These are phyloP conservation scores for thale cress (Arabidopsis thaliana) DNA, from an alignment of 345 rosid genomes.

Conservation along the genomic window DNA sequence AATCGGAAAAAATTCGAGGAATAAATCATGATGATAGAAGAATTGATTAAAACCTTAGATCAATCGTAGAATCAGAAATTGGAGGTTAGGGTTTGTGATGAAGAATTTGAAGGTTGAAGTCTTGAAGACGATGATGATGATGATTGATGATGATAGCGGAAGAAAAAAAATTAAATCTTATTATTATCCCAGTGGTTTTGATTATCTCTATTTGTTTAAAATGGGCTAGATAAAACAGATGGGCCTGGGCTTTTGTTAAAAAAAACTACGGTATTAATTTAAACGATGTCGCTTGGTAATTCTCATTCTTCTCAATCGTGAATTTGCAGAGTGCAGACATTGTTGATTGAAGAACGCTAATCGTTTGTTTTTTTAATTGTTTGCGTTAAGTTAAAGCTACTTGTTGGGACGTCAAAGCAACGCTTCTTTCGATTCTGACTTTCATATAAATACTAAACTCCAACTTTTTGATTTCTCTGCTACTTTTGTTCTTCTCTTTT, in stretches of 20 bases:
- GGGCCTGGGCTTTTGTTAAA: no score
- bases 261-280: no score
- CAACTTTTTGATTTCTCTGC: background rate
- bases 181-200: background rate
- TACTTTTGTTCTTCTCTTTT: background rate
- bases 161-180: no score
- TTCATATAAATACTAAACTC: background rate
- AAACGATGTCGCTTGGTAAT: no score
- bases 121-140: no score
- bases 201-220: no score
- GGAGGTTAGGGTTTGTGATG: slow-evolving; percentile 1
- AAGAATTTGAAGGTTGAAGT: slow-evolving; percentile 25
- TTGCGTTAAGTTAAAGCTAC: background rate
- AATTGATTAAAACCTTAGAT: background rate
- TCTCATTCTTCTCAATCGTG: no score
- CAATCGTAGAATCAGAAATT: slow-evolving; percentile 1
- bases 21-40: background rate
- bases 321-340: no score
- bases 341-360: no score
- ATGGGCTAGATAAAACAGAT: no score
- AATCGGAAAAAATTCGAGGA: background rate
- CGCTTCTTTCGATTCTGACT: background rate
- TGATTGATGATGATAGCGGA: no score
- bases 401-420: background rate
- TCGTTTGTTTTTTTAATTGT: no score